These are phyloP conservation scores for Aspergillus latus DNA, from an alignment of 2,329 filamentous ascomycete genomes.

Conservation along the genomic window DNA sequence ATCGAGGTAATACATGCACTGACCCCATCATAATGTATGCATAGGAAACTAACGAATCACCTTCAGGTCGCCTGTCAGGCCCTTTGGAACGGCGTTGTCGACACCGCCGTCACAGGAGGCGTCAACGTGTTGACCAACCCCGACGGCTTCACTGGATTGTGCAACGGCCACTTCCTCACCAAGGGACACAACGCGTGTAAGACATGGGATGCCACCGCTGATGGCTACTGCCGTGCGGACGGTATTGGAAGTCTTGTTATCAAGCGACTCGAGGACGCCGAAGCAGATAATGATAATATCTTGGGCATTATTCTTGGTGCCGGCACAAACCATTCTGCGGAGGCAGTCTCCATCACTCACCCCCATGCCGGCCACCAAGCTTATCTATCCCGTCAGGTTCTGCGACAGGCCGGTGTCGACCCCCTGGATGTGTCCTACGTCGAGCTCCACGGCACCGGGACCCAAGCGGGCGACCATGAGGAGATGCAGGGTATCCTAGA, in stretches of 20 bases:
- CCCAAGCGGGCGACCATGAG: conserved; percentile 40
- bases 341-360: conserved; percentile 48
- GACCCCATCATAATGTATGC: no score
- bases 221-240: conserved; percentile 57
- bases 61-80: conserved; percentile 66
- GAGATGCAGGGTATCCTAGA: conserved; percentile 38
- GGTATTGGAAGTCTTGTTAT: conserved; percentile 51
- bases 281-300: conserved; percentile 48
- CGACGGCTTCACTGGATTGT: conserved; percentile 72
- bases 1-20: conserved; percentile 38
- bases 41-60: no score
- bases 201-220: conserved; percentile 49
- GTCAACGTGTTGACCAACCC: conserved; percentile 71
- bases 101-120: conserved; percentile 76
- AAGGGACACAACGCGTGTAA: conserved; percentile 48
- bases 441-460: conserved; percentile 45
- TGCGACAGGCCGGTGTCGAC: conserved; percentile 37
- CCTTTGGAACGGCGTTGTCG: conserved; percentile 70
- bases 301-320: conserved; percentile 45
- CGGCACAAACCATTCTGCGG: conserved; percentile 46
- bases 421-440: conserved; percentile 40
- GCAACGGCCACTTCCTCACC: conserved; percentile 46
- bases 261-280: conserved; percentile 52
- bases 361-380: conserved; percentile 42
- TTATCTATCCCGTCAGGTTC: conserved; percentile 36